A percentile compares a stretch with the other conserved stretches of the same genome.
phyloP scores from a whole-genome alignment of 352 stramenopile species.

The Globisporangium radiosum region DNA sequence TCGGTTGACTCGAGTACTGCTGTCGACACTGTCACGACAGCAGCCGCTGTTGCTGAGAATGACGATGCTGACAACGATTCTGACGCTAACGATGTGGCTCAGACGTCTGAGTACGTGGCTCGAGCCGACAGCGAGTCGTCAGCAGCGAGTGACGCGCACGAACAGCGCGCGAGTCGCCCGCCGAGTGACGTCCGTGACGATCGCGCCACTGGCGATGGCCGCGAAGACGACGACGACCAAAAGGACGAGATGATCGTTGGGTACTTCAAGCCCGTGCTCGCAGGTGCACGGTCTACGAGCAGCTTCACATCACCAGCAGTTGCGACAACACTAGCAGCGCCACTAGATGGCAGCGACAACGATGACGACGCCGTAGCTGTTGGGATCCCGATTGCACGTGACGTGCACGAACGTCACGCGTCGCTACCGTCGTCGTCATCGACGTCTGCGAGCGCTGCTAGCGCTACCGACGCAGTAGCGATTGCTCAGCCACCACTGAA shows the following conservation, averaged over 20 bases:
- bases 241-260: slow-evolving; percentile 32
- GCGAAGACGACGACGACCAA: neutral
- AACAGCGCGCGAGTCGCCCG: neutral
- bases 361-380: neutral
- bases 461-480: neutral
- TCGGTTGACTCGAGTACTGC: neutral
- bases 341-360: neutral
- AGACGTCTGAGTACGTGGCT: too few relatives aligned
- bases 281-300: neutral
- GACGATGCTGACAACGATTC: neutral
- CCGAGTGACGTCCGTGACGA: neutral
- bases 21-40: too few relatives aligned
- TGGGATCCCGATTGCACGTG: neutral
- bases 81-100: neutral
- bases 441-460: neutral
- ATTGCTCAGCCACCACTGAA: neutral
- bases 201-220: too few relatives aligned
- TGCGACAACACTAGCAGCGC: neutral
- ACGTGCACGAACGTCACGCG: neutral
- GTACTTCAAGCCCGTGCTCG: slow-evolving; percentile 21
- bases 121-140: too few relatives aligned
- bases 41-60: too few relatives aligned
- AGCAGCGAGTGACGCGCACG: too few relatives aligned
- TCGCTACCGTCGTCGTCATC: neutral
- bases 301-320: neutral